A percentile compares a stretch with the other conserved stretches of the same genome.
Conservation (phyloP, 805 yeast species). For the Saitoella complicata region DNA sequence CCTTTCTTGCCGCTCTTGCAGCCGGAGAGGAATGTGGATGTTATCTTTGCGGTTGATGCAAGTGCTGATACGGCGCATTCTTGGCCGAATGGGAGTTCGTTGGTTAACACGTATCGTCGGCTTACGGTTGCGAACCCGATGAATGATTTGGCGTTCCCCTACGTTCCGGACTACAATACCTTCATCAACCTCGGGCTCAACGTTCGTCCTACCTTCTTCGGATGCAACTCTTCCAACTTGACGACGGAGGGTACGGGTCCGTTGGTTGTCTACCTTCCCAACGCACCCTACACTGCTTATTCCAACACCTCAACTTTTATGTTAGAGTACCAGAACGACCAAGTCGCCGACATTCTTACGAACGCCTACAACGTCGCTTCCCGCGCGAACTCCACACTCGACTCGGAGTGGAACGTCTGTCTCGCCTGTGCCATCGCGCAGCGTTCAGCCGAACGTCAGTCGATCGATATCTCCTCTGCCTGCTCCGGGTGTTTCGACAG, state of each 20-base stretch:
- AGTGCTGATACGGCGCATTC: slow-evolving; percentile 41
- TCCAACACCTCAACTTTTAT: slow-evolving; percentile 64
- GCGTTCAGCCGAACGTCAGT: slow-evolving; percentile 57
- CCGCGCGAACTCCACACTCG: slow-evolving; percentile 49
- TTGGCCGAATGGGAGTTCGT: slow-evolving; percentile 58
- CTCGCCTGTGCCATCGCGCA: slow-evolving; percentile 71
- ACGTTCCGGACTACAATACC: slow-evolving; percentile 39
- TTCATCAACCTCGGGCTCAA: slow-evolving; percentile 35
- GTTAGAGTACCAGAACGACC: slow-evolving; percentile 42
- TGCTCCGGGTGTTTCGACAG: slow-evolving; percentile 53
- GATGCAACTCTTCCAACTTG: slow-evolving; percentile 46
- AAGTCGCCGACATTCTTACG: slow-evolving; percentile 41
- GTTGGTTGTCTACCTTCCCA: slow-evolving; percentile 61
- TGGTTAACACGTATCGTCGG: slow-evolving; percentile 32
- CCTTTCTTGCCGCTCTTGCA: slow-evolving; percentile 53
- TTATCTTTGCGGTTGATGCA: slow-evolving; percentile 49
- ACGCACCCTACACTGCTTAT: slow-evolving; percentile 44
- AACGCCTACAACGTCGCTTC: slow-evolving; percentile 65
- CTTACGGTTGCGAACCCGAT: slow-evolving; percentile 27
- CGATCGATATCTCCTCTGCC: slow-evolving; percentile 41
- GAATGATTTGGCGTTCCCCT: slow-evolving; percentile 39
- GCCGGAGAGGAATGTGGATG: slow-evolving; percentile 43
- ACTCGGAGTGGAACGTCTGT: slow-evolving; percentile 54
- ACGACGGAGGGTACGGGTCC: slow-evolving; percentile 27
- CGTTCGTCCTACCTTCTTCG: slow-evolving; percentile 60